These are phyloP conservation scores for Barnettozyma botsteinii DNA, from an alignment of 805 yeast genomes.

Conservation along the genomic window DNA sequence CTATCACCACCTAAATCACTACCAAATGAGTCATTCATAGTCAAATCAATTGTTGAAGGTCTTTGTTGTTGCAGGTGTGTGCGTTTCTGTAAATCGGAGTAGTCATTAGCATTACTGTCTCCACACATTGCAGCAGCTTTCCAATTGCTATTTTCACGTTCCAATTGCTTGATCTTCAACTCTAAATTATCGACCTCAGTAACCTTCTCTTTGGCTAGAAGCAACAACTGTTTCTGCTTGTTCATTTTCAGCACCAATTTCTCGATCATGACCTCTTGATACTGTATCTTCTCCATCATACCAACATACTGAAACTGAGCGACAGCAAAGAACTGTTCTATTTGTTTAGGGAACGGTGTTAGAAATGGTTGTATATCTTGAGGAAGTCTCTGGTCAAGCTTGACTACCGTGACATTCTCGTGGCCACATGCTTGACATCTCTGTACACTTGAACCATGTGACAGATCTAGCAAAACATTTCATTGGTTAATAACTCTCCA, in stretches of 20 bases:
- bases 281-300: slow-evolving; percentile 16
- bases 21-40: slow-evolving; percentile 15
- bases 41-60: slow-evolving; percentile 22
- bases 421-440: slow-evolving; percentile 17
- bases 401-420: slow-evolving; percentile 15
- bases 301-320: slow-evolving; percentile 22
- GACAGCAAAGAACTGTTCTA: slow-evolving; percentile 21
- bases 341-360: slow-evolving; percentile 20
- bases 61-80: too few species aligned
- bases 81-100: background rate
- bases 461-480: background rate
- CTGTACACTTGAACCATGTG: slow-evolving; percentile 8
- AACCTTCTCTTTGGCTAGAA: slow-evolving; percentile 22
- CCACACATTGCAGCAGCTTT: background rate
- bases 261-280: slow-evolving; percentile 13
- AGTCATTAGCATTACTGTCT: background rate
- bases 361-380: slow-evolving; percentile 20
- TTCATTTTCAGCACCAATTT: slow-evolving; percentile 16
- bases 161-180: slow-evolving; percentile 8
- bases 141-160: slow-evolving; percentile 10
- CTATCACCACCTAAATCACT: slow-evolving; percentile 1
- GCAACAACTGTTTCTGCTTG: slow-evolving; percentile 20
- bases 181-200: slow-evolving; percentile 15
- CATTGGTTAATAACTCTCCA: background rate
- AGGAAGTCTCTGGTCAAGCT: slow-evolving; percentile 17